These are phyloP conservation scores for Trichocladium antarcticum DNA, from an alignment of 495 filamentous ascomycete genomes.

Conservation along the genomic window DNA sequence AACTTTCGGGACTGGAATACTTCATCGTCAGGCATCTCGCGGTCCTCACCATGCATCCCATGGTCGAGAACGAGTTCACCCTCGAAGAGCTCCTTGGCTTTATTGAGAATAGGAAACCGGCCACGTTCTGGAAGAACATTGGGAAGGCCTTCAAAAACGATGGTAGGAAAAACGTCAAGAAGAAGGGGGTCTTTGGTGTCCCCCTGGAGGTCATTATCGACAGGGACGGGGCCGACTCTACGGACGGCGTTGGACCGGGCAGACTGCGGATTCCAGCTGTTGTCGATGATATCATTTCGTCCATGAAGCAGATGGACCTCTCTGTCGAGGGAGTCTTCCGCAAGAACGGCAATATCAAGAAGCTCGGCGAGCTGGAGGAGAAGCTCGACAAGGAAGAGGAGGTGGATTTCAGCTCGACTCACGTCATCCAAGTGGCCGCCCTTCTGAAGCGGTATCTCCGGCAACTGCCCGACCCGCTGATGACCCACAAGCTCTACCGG, in stretches of 20 bases:
- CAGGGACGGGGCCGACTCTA: slow-evolving; percentile 88
- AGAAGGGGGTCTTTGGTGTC: slow-evolving; percentile 90
- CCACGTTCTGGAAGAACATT: slow-evolving; percentile 93
- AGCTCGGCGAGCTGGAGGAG: slow-evolving; percentile 72
- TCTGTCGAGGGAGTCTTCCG: slow-evolving; percentile 97
- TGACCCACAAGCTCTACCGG: slow-evolving; percentile 89
- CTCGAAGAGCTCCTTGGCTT: slow-evolving; percentile 90
- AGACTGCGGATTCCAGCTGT: slow-evolving; percentile 77
- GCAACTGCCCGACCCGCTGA: slow-evolving; percentile 84
- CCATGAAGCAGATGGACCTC: slow-evolving; percentile 98
- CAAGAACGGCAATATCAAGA: slow-evolving; percentile 95
- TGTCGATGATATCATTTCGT: slow-evolving; percentile 81
- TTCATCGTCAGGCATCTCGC: slow-evolving; percentile 95
- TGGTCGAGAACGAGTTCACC: slow-evolving; percentile 80
- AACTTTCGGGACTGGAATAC: slow-evolving; percentile 89
- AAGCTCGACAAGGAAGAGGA: slow-evolving; percentile 70
- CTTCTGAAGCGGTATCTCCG: slow-evolving; percentile 92
- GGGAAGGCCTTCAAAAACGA: slow-evolving; percentile 91
- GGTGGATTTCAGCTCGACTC: slow-evolving; percentile 72
- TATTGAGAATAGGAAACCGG: slow-evolving; percentile 80
- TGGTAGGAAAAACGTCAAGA: slow-evolving; percentile 64
- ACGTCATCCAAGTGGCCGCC: slow-evolving; percentile 86
- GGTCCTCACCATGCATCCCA: slow-evolving; percentile 87
- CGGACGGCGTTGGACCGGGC: slow-evolving; percentile 87
- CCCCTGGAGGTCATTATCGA: slow-evolving; percentile 77